These are phyloP conservation scores for Schizothecium vesticola DNA, from an alignment of 495 filamentous ascomycete species.

Conservation along the genomic window DNA sequence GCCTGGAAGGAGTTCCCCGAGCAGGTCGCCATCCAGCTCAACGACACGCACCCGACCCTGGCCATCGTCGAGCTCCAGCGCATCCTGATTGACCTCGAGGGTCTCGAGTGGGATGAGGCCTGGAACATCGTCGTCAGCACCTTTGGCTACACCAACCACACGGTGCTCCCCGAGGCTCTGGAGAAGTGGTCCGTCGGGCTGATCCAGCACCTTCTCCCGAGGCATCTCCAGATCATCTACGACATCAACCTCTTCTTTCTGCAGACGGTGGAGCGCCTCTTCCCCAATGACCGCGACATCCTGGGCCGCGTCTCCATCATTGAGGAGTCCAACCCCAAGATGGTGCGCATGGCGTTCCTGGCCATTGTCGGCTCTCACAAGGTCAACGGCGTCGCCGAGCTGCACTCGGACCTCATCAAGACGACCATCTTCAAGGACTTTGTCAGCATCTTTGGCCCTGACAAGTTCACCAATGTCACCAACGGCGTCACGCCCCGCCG, in stretches of 20 bases:
- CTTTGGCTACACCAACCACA: constrained; percentile 98
- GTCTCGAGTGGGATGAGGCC: constrained; percentile 87
- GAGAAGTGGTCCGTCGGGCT: constrained; percentile 98
- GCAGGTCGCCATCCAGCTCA: constrained; percentile 94
- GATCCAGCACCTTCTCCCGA: constrained; percentile 85
- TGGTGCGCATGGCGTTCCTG: constrained; percentile 93
- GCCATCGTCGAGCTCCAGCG: constrained; percentile 93
- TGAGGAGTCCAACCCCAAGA: constrained; percentile 95
- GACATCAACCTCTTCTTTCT: constrained; percentile 96
- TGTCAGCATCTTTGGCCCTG: constrained; percentile 83
- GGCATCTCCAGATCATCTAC: constrained; percentile 96
- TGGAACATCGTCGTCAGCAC: constrained; percentile 69
- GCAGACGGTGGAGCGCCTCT: constrained; percentile 78
- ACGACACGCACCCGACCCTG: constrained; percentile 95
- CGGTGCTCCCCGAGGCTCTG: constrained; percentile 89
- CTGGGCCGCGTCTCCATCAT: constrained; percentile 87
- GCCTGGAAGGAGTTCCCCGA: constrained; percentile 90
- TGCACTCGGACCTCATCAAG: constrained; percentile 95
- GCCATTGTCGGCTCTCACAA: constrained; percentile 98
- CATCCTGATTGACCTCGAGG: constrained; percentile 84
- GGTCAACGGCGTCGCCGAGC: constrained; percentile 95
- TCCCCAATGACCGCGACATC: constrained; percentile 84
- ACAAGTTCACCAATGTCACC: constrained; percentile 98
- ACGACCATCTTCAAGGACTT: constrained; percentile 99
- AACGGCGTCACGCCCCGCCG: constrained; percentile 93